Percentiles rank a stretch among this genome's conserved stretches.
Conservation (phyloP, 176 grass and related monocot species). For the Bothriochloa decipiens region DNA sequence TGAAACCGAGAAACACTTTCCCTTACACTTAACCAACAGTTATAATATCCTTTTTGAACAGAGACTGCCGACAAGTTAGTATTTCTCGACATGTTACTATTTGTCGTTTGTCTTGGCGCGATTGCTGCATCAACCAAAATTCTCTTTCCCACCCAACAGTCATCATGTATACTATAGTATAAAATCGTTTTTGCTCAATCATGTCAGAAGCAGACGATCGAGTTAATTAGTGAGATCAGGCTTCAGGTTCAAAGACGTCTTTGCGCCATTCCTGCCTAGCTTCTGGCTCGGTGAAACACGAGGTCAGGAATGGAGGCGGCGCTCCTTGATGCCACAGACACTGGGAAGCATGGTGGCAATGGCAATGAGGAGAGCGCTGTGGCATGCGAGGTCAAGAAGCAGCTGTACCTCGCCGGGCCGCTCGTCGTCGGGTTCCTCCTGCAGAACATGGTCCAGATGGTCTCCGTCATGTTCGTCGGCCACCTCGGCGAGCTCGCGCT, state of each 20-base stretch:
- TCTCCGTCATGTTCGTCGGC: conserved; percentile 34
- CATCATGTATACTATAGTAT: neutral
- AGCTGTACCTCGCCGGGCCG: conserved; percentile 13
- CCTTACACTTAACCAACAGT: too few species aligned
- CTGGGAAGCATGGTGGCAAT: neutral
- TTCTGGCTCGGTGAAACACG: neutral
- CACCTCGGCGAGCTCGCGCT: conserved; percentile 27
- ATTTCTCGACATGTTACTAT: too few species aligned
- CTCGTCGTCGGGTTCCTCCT: conserved; percentile 9
- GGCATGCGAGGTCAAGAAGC: conserved; percentile 18
- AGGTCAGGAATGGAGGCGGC: neutral
- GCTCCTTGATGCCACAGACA: neutral
- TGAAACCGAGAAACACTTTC: too few species aligned
- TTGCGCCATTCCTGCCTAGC: neutral
- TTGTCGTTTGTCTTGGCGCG: neutral
- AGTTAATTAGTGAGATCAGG: neutral
- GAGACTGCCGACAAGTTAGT: too few species aligned
- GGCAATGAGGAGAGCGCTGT: neutral
- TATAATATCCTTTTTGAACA: too few species aligned
- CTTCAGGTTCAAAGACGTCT: neutral
- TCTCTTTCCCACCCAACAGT: neutral
- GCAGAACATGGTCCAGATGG: conserved; percentile 15
- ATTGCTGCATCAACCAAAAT: neutral
- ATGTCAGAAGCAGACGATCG: neutral
- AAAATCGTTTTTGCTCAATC: neutral